These are phyloP conservation scores for Metarhizium robertsii DNA, from an alignment of 2,329 filamentous ascomycete genomes.

Conservation along the genomic window DNA sequence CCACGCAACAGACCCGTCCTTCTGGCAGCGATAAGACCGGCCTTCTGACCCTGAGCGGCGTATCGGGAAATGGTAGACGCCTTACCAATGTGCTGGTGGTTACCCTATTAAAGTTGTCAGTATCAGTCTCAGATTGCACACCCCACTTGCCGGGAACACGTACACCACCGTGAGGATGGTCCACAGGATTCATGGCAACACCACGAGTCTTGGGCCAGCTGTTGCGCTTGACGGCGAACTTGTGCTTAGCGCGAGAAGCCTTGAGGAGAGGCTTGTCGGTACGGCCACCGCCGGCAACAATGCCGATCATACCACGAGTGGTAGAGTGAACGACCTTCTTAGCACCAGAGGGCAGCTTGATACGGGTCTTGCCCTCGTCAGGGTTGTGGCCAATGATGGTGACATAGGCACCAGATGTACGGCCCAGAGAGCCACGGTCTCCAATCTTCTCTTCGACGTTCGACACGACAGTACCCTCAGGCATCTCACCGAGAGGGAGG, in stretches of 20 bases:
- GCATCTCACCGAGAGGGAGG: slow-evolving; percentile 86
- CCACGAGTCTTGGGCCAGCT: slow-evolving; percentile 99
- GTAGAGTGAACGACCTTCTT: slow-evolving; percentile 97
- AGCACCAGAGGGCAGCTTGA: slow-evolving; percentile 97
- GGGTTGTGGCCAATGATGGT: slow-evolving; percentile 97
- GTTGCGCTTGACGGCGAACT: slow-evolving; percentile 99
- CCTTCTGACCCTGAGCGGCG: slow-evolving; percentile 98
- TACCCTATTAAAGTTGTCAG: slow-evolving; percentile 60
- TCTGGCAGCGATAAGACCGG: slow-evolving; percentile 98
- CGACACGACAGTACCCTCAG: slow-evolving; percentile 97
- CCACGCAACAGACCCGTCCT: slow-evolving; percentile 99
- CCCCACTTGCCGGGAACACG: slow-evolving; percentile 22
- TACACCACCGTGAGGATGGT: slow-evolving; percentile 94
- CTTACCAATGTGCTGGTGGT: slow-evolving; percentile 99
- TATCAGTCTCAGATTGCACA: slow-evolving; percentile 8
- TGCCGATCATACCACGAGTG: slow-evolving; percentile 97
- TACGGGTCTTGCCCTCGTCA: slow-evolving; percentile 97
- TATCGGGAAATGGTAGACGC: slow-evolving; percentile 98
- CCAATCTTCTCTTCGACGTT: slow-evolving; percentile 99
- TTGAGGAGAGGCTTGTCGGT: slow-evolving; percentile 99
- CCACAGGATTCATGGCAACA: slow-evolving; percentile 99
- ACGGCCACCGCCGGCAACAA: slow-evolving; percentile 97
- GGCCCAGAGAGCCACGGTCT: slow-evolving; percentile 91
- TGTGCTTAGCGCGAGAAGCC: slow-evolving; percentile 99
- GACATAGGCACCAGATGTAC: slow-evolving; percentile 99